Percentiles rank a stretch among this genome's conserved stretches.
These are phyloP conservation scores for Salix exigua DNA, from an alignment of 345 rosid genomes.

Conservation along the genomic window DNA sequence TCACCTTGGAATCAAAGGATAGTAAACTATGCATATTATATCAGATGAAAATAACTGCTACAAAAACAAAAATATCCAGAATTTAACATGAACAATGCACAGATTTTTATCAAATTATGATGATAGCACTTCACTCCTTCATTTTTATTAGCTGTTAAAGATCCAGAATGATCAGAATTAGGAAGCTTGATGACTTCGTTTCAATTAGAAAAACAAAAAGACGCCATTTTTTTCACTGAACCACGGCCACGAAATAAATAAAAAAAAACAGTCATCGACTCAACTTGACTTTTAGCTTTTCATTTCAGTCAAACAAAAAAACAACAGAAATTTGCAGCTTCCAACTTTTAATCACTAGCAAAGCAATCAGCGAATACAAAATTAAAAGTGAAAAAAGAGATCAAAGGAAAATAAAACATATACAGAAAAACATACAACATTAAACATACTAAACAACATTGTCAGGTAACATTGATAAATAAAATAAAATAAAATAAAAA, in stretches of 20 bases:
- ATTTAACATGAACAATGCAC: background rate
- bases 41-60: background rate
- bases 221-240: background rate
- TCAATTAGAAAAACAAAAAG: background rate
- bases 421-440: background rate
- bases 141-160: background rate
- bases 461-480: background rate
- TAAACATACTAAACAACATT: background rate
- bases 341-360: background rate
- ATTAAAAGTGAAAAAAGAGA: background rate
- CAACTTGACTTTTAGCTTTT: background rate
- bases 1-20: conserved; percentile 1
- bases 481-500: background rate
- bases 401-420: background rate
- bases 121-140: background rate
- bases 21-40: background rate
- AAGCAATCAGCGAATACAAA: background rate
- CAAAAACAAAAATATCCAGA: background rate
- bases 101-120: background rate
- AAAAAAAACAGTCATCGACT: background rate
- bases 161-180: background rate
- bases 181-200: background rate
- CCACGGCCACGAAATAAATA: background rate
- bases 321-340: background rate
- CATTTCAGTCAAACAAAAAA: background rate